These are phyloP conservation scores for Aspergillus novoparasiticus DNA, from an alignment of 2,329 filamentous ascomycete species.

Conservation along the genomic window DNA sequence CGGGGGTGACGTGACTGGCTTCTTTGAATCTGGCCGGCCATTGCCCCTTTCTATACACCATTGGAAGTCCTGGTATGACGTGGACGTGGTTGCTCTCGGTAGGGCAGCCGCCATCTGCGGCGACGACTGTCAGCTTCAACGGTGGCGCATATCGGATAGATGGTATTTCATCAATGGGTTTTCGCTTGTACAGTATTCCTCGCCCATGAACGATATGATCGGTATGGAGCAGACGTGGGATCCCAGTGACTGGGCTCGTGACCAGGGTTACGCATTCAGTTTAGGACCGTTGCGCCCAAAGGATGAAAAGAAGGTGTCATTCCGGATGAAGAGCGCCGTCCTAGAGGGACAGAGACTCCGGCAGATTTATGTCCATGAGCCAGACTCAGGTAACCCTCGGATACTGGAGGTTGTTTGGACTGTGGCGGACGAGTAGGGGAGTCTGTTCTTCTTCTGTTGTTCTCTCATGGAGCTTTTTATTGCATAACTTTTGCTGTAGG, in stretches of 20 bases:
- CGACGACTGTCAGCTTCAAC: conserved; percentile 17
- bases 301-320: conserved; percentile 1
- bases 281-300: conserved; percentile 37
- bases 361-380: conserved; percentile 5
- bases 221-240: conserved; percentile 56
- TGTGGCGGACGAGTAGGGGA: not conserved
- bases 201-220: conserved; percentile 39
- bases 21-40: conserved; percentile 56
- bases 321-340: conserved; percentile 1
- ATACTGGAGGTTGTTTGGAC: conserved; percentile 5
- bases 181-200: conserved; percentile 53
- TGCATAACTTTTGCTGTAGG: not conserved
- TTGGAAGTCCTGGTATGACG: conserved; percentile 4
- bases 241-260: conserved; percentile 39
- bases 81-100: conserved; percentile 18
- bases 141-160: conserved; percentile 16
- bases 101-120: conserved; percentile 17
- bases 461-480: not conserved
- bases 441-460: not conserved
- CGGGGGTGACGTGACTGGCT: conserved; percentile 54
- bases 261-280: conserved; percentile 49
- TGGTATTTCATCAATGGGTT: conserved; percentile 56
- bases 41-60: conserved; percentile 41
- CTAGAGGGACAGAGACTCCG: not conserved
- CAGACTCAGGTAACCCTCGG: not conserved